Percentiles rank a stretch among this genome's conserved stretches.
These are phyloP conservation scores for Meripilus lineatus DNA, from an alignment of 1,284 basidiomycete species.

Conservation along the genomic window DNA sequence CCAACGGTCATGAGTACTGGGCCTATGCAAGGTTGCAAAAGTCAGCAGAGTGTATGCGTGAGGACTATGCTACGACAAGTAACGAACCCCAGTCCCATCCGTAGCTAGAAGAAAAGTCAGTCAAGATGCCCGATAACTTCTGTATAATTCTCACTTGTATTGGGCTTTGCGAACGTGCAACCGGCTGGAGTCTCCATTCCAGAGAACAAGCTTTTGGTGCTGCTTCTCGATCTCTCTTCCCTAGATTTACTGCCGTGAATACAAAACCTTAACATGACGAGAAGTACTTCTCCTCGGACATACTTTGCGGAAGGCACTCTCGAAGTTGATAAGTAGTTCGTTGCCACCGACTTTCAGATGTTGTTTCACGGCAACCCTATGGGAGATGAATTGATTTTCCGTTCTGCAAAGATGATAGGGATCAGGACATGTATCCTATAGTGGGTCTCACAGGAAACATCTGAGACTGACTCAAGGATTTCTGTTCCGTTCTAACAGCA, in stretches of 20 bases:
- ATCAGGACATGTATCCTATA: background rate
- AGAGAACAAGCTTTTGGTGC: slow-evolving; percentile 56
- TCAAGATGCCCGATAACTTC: background rate
- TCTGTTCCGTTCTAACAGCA: slow-evolving; percentile 57
- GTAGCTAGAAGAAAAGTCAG: slow-evolving; percentile 41
- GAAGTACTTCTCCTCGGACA: too few relatives aligned
- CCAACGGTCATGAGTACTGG: slow-evolving; percentile 75
- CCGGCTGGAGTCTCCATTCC: slow-evolving; percentile 87
- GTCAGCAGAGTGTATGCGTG: slow-evolving; percentile 5
- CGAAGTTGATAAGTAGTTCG: slow-evolving; percentile 65
- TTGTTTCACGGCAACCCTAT: slow-evolving; percentile 57
- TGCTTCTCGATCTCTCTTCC: slow-evolving; percentile 63
- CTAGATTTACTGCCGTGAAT: slow-evolving; percentile 26
- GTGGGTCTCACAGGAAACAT: background rate
- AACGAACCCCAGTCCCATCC: slow-evolving; percentile 81
- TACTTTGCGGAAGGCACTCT: slow-evolving; percentile 72
- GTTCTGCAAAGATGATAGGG: slow-evolving; percentile 48
- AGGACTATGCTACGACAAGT: background rate
- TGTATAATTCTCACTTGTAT: slow-evolving; percentile 73
- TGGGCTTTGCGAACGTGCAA: slow-evolving; percentile 87
- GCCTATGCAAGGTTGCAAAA: slow-evolving; percentile 31
- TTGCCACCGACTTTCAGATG: slow-evolving; percentile 56
- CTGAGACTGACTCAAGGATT: slow-evolving; percentile 50
- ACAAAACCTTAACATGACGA: background rate
- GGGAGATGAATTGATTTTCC: slow-evolving; percentile 74